Percentiles rank a stretch among this genome's conserved stretches.
phyloP scores from a whole-genome alignment of 305 asterid species.

The Petunia hybrid region DNA sequence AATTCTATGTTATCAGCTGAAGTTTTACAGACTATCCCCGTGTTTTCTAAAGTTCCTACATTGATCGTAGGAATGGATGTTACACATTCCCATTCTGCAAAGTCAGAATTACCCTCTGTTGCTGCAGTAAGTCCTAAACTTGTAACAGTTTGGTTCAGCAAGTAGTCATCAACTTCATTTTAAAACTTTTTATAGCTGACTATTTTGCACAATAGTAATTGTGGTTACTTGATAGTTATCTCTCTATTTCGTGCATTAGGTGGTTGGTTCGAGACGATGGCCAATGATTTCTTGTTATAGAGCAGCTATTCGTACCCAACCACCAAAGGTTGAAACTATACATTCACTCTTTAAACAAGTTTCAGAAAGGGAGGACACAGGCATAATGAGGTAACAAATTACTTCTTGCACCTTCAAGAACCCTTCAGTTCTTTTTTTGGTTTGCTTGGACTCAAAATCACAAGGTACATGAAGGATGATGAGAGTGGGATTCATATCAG shows the following conservation, averaged over 20 bases:
- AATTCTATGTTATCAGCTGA: slow-evolving; percentile 47
- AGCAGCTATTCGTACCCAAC: slow-evolving; percentile 42
- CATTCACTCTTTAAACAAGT: slow-evolving; percentile 51
- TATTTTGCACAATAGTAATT: background rate
- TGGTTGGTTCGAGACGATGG: slow-evolving; percentile 58
- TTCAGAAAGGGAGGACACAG: slow-evolving; percentile 45
- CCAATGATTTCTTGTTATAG: slow-evolving; percentile 53
- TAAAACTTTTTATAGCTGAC: background rate
- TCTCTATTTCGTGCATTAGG: slow-evolving; percentile 39
- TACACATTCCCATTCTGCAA: slow-evolving; percentile 35
- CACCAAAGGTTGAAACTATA: slow-evolving; percentile 44
- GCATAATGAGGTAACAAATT: slow-evolving; percentile 45
- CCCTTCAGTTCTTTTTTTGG: slow-evolving; percentile 11
- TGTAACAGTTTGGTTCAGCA: background rate
- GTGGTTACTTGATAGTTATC: background rate
- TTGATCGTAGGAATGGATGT: slow-evolving; percentile 51
- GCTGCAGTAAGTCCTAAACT: slow-evolving; percentile 47
- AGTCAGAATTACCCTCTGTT: slow-evolving; percentile 45
- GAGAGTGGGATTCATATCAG: slow-evolving; percentile 2
- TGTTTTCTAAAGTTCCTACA: slow-evolving; percentile 49
- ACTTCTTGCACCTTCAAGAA: background rate
- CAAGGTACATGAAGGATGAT: background rate
- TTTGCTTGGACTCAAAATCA: background rate
- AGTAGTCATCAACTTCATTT: background rate
- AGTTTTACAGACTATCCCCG: slow-evolving; percentile 38